Evolutionary conservation across 805 yeast species (phyloP).

Genomic region (Kodamaea leandrae): DNA sequence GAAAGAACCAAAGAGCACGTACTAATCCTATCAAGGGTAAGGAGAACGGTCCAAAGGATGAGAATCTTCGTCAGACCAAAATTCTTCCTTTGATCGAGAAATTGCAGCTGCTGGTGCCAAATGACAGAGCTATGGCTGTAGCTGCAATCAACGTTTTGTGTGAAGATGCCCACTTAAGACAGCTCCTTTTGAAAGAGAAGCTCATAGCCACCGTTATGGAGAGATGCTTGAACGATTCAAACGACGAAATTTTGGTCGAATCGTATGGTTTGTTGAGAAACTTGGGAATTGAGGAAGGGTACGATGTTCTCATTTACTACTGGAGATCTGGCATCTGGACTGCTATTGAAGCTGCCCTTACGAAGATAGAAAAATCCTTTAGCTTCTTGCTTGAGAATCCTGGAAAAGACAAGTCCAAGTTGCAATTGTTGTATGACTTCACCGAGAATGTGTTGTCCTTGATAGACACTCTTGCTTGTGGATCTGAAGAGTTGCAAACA

Average conservation of each 20-base stretch:
- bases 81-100: slow-evolving; percentile 68
- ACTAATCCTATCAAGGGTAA: slow-evolving; percentile 16
- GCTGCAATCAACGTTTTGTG: slow-evolving; percentile 68
- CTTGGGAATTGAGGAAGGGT: slow-evolving; percentile 81
- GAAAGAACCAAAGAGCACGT: slow-evolving; percentile 20
- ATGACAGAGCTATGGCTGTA: slow-evolving; percentile 76
- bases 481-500: slow-evolving; percentile 50
- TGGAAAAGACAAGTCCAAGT: slow-evolving; percentile 40
- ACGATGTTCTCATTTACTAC: slow-evolving; percentile 68
- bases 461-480: slow-evolving; percentile 61
- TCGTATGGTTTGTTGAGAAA: slow-evolving; percentile 80
- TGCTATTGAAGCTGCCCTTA: slow-evolving; percentile 50
- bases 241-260: slow-evolving; percentile 76
- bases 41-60: slow-evolving; percentile 39
- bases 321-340: slow-evolving; percentile 82
- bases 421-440: slow-evolving; percentile 56
- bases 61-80: slow-evolving; percentile 48
- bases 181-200: slow-evolving; percentile 65
- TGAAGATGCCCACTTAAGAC: slow-evolving; percentile 66
- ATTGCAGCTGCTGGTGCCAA: slow-evolving; percentile 57
- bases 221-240: slow-evolving; percentile 59
- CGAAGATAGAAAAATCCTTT: slow-evolving; percentile 50
- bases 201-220: slow-evolving; percentile 63
- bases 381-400: slow-evolving; percentile 33
- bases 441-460: slow-evolving; percentile 73